Evolutionary conservation across 78 protist species (phyloP).

Genomic region (Polysphondylium violaceum): DNA sequence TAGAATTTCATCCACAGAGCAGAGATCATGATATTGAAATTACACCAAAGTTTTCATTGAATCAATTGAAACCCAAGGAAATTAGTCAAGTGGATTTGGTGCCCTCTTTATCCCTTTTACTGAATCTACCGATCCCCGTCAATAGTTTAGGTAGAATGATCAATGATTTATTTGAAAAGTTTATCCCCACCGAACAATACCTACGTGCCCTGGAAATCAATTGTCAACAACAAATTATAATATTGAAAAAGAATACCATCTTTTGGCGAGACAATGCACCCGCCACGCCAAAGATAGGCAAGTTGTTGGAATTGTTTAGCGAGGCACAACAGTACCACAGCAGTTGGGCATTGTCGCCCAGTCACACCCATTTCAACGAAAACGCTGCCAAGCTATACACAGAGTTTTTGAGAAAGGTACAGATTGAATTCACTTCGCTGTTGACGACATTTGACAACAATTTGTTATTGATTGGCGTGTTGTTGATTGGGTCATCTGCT

Average conservation of each 20-base stretch:
- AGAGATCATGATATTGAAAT: neutral
- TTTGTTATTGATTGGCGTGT: conserved; percentile 38
- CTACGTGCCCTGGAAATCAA: conserved; percentile 71
- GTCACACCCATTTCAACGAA: conserved; percentile 50
- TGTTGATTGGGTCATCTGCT: conserved; percentile 67
- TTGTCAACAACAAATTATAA: conserved; percentile 71
- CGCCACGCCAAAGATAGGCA: conserved; percentile 10
- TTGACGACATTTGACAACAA: conserved; percentile 55
- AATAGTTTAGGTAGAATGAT: conserved; percentile 79
- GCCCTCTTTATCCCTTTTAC: conserved; percentile 87
- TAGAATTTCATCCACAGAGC: neutral
- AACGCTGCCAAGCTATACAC: conserved; percentile 36
- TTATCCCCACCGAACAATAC: conserved; percentile 47
- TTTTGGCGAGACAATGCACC: conserved; percentile 67
- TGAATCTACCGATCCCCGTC: conserved; percentile 86
- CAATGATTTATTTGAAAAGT: conserved; percentile 63
- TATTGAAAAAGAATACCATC: conserved; percentile 45
- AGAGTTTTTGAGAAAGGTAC: conserved; percentile 24
- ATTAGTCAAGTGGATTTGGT: conserved; percentile 88
- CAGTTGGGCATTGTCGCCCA: conserved; percentile 39
- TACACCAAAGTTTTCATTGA: conserved; percentile 22
- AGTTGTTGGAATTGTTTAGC: neutral
- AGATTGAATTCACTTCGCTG: conserved; percentile 19
- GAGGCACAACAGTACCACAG: conserved; percentile 71
- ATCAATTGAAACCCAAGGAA: conserved; percentile 21